Base-by-base conservation (phyloP, 208 protist species). In the Wallacemonas rigidus region DNA sequence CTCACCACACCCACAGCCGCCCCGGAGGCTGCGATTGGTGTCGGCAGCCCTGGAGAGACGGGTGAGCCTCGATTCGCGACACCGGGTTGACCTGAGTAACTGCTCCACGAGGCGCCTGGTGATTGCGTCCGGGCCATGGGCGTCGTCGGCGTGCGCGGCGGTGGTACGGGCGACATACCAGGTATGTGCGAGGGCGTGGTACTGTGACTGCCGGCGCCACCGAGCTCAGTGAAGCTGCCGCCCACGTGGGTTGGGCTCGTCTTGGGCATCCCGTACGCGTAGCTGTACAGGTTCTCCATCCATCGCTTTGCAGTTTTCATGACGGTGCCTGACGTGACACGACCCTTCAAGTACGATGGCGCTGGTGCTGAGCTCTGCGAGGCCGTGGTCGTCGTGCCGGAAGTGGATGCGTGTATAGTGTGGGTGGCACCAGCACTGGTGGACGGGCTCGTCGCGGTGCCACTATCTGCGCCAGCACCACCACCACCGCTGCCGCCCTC, bases 211-310 rank as follows among this genome's bases (percentile, higher is more conserved):
- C 17, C 39, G 26, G 57, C n/a, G 15, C 69, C 45, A 61, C 43
- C 17, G 68, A 60, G 2, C 17, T 81, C 14, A 58, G 9, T 3
- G 36, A 58, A 26, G 47, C 7, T 17, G 17, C 54, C 1, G 39
- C n/a, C 40, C 45, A 40, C 17, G 26, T 26, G 26, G 26, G 26
- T 26, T 26, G 26, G 26, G 54, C 17, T 58, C 11, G 54, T 11
- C 15, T 58, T 71, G 36, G 72, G 69, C 17, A 50, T 71, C 6
- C 79, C 79, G 71, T 87, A 81, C 38, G 87, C 85, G 68, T 89
- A 90, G 50, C 77, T 80, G 72, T 85, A 88, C n/a, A 92, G 51
- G 43, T 69, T 76, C 55, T 76, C 72, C 71, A 92, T 76, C 75
- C 62, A 86, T 14, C 75, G 74, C 7, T 71, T 76, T 2, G 87